These are phyloP conservation scores for Aspergillus haitiensis DNA, from an alignment of 495 filamentous ascomycete genomes.

Conservation along the genomic window DNA sequence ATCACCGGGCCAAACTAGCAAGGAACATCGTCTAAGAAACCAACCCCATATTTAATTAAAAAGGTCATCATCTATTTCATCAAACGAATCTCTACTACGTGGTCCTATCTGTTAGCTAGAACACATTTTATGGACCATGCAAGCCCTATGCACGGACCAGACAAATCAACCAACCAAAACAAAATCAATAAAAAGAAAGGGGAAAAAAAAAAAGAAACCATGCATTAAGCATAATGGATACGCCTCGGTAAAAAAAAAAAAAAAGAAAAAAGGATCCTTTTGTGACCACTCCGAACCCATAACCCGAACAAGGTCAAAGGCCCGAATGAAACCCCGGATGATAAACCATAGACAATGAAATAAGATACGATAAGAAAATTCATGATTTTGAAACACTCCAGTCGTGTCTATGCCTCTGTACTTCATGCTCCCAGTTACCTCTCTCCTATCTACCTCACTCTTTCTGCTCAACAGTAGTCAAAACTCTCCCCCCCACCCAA, in stretches of 20 bases:
- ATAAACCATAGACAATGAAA: constrained; percentile 25
- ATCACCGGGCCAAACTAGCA: too few species aligned
- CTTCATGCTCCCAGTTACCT: background rate
- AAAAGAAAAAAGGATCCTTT: constrained; percentile 26
- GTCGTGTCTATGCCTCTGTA: background rate
- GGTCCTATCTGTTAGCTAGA: constrained; percentile 14
- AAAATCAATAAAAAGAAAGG: constrained; percentile 13
- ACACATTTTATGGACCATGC: constrained; percentile 16
- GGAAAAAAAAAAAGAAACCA: constrained; percentile 15
- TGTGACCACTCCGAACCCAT: constrained; percentile 24
- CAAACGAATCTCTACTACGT: constrained; percentile 22
- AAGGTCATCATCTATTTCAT: constrained; percentile 29
- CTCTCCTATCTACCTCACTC: background rate
- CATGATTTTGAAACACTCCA: background rate
- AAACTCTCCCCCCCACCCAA: too few species aligned
- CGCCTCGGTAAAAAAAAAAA: constrained; percentile 8
- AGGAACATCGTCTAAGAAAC: too few species aligned
- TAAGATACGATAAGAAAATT: constrained; percentile 17
- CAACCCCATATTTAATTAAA: background rate
- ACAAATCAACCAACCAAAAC: constrained; percentile 21
- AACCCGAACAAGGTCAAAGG: constrained; percentile 11
- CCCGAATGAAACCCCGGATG: constrained; percentile 20
- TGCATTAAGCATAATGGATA: constrained; percentile 6
- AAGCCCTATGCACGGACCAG: constrained; percentile 19
- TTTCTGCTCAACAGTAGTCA: background rate